Evolutionary conservation across 1,284 basidiomycete genomes (phyloP), one percentile per base, ranked within the genome.

Genomic region (Schizopora paradoxa): DNA sequence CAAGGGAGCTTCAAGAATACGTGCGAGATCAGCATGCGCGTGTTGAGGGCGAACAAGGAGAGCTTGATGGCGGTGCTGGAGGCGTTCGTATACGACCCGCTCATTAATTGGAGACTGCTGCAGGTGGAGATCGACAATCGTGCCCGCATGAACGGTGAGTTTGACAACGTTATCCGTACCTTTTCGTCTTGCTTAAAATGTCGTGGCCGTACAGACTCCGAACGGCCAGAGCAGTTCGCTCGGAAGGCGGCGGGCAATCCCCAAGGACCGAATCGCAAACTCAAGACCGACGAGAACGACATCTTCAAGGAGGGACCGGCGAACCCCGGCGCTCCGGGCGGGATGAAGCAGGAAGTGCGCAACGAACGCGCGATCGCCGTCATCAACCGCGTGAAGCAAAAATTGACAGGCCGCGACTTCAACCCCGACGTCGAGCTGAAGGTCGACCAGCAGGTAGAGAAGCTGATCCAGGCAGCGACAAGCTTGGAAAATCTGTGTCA

Each of bases 61-160:
- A 95, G 91, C 13, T 76, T 99, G 49, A 90, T 99, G 84, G 96
- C 96, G 8, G 91, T 99, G 18, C 73, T 99, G 25, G 96, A 99
- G 65, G 96, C 90, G 13, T 93, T 93, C 60, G 84, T 93, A 11
- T 92, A 92, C 56, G 90, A 93, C 60, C 90, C 90, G 8, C 67
- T 93, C 45, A 87, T 92, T 61, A 91, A 89, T 57, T 93, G 90
- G 90, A 75, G 86, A 54, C 66, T 90, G 49, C 81, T 89, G 76
- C 86, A 86, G 58, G 75, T 80, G 2, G 84, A 86, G 47, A 77
- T 73, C 36, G 82, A 86, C 49, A 66, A 65, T 23, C 72, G 79
- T 51, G 72, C 76, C n/a, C n/a, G n/a, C n/a, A n/a, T n/a, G 49
- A 69, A 84, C 63, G 80, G 84, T 84, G 53, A 46, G 64, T 43